Percentiles rank a stretch among this genome's conserved stretches.
These are phyloP conservation scores for Flaveria sonorensis DNA, from an alignment of 129 eudicot genomes.

Conservation along the genomic window DNA sequence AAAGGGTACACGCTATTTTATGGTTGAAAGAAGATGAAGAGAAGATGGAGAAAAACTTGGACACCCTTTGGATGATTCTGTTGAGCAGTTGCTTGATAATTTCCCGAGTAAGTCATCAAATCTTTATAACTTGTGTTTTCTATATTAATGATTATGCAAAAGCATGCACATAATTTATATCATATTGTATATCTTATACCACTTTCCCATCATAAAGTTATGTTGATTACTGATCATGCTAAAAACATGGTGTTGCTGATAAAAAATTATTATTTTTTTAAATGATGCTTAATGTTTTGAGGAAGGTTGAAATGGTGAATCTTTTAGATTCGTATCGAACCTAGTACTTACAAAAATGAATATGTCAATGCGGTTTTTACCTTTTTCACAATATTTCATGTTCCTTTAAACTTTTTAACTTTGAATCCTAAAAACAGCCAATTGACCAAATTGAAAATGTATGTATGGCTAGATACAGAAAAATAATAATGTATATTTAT, in stretches of 20 bases:
- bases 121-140: background rate
- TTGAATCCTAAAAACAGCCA: background rate
- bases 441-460: background rate
- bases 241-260: no score
- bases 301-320: no score
- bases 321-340: background rate
- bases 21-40: constrained; percentile 87
- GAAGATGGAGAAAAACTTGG: constrained; percentile 84
- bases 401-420: background rate
- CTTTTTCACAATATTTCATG: background rate
- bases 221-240: no score
- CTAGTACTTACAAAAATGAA: background rate
- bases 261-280: no score
- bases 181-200: background rate
- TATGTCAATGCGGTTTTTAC: background rate
- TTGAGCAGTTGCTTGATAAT: constrained; percentile 71
- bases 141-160: background rate
- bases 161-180: background rate
- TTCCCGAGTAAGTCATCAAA: constrained; percentile 72
- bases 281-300: no score
- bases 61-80: constrained; percentile 75
- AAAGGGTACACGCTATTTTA: constrained; percentile 86
- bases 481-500: background rate
- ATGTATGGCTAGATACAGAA: background rate
- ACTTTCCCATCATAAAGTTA: no score